Base-by-base conservation (phyloP, 1,139 yeast genomes). In the Yamadazyma membranifaciens region DNA sequence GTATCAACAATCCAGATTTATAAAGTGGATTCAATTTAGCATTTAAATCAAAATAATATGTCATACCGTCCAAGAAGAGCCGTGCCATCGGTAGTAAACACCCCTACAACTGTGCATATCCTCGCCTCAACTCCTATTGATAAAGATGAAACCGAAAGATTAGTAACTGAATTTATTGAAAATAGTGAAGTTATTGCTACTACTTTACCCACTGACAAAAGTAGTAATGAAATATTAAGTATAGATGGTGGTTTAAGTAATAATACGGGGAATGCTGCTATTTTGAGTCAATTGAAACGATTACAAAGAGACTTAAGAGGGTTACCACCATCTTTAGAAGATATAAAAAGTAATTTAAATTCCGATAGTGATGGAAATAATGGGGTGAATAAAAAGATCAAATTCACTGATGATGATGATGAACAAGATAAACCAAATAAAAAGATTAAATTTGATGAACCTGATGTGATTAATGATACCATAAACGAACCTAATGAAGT, bases 261-360 rank as follows among this genome's bases (percentile, higher is more conserved):
- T 42, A 54, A 48, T 44, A 59, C 55, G 15, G 60, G 52, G 1
- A 59, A 52, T 53, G 67, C 51, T 37, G 69, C 74, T 11, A 58
- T 66, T 12, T 55, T 78, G 48, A 76, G 83, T 44, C 92, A 83
- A 65, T 68, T 84, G 51, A 73, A 69, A 53, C 69, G 92, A 50
- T 69, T 83, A 28, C 87, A 81, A 56, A 73, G 91, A 62, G 86
- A 81, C 53, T 74, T 84, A 51, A 69, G 86, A 55, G 92, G 92
- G 2, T 73, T 84, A 46, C 88, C 91, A 5, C 89, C 89, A 15
- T 33, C 38, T 12, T 31, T 39, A 31, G 45, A 51, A 44, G 32
- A 28, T 20, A 33, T 27, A 25, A 25, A 35, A 29, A 25, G 28
- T 20, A 24, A 6, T 12, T 4, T 13, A 15, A 14, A 13, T 26